Conservation (phyloP, 805 yeast genomes). For the Starmerella bombi region DNA sequence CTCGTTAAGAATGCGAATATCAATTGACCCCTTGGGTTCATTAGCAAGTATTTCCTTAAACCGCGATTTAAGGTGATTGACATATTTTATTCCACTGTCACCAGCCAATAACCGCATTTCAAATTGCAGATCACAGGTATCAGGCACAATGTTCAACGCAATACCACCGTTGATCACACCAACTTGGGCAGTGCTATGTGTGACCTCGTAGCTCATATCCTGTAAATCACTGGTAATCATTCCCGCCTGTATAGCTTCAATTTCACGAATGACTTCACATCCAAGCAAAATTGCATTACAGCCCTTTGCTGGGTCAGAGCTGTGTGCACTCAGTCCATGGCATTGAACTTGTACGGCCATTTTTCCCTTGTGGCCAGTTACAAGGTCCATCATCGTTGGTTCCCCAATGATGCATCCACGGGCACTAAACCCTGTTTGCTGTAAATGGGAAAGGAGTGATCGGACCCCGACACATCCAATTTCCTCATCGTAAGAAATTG, state of each 20-base stretch:
- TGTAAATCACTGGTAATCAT: neutral
- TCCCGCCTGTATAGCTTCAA: constrained; percentile 9
- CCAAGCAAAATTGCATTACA: constrained; percentile 16
- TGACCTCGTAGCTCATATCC: constrained; percentile 13
- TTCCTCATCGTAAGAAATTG: constrained; percentile 18
- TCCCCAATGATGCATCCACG: constrained; percentile 17
- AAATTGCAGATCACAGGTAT: constrained; percentile 14
- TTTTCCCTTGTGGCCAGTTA: constrained; percentile 18
- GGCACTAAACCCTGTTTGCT: constrained; percentile 5
- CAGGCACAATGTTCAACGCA: constrained; percentile 17
- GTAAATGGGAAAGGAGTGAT: constrained; percentile 11
- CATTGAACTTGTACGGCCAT: constrained; percentile 13
- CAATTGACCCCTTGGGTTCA: constrained; percentile 3
- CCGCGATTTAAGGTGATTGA: constrained; percentile 1
- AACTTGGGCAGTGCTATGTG: constrained; percentile 14
- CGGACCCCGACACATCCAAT: constrained; percentile 19
- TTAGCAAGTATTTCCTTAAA: constrained; percentile 6
- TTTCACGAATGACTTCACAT: constrained; percentile 11
- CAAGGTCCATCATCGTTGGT: constrained; percentile 13
- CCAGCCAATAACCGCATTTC: constrained; percentile 17
- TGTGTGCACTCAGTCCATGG: constrained; percentile 15
- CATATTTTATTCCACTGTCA: constrained; percentile 2
- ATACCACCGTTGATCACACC: constrained; percentile 16
- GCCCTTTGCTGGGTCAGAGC: constrained; percentile 16
- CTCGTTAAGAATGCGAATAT: constrained; percentile 8